Evolutionary conservation across 768 basidiomycete species (phyloP).

Genomic region (Postia placenta): DNA sequence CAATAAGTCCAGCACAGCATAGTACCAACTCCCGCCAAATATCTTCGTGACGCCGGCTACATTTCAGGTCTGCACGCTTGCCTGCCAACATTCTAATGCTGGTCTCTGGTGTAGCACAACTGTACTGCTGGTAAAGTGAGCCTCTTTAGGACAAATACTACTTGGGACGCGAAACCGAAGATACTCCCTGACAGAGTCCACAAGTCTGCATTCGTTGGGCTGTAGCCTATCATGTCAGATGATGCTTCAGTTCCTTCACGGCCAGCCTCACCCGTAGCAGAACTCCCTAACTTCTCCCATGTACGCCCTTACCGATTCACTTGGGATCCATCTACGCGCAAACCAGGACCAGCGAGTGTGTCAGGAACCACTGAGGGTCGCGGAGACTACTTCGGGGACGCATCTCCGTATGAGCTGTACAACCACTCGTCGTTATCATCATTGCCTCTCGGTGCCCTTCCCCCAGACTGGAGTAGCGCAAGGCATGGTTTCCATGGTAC

Average conservation of each 20-base stretch:
- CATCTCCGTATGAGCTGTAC: constrained; percentile 38
- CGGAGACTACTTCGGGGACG: constrained; percentile 47
- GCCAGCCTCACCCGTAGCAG: constrained; percentile 47
- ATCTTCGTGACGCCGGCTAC: no score
- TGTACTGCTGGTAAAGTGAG: no score
- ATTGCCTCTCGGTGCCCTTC: constrained; percentile 43
- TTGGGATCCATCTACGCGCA: constrained; percentile 57
- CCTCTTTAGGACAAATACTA: no score
- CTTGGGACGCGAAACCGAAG: no score
- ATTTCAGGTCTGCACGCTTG: no score
- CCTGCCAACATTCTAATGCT: no score
- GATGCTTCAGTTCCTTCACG: constrained; percentile 49
- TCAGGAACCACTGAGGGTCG: constrained; percentile 68
- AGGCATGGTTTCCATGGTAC: constrained; percentile 86
- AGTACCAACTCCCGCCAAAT: no score
- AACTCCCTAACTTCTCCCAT: constrained; percentile 36
- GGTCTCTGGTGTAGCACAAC: no score
- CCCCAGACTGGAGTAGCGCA: constrained; percentile 72
- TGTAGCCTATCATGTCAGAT: constrained; percentile 29
- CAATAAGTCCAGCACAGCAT: no score
- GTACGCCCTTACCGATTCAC: constrained; percentile 66
- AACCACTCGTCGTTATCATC: constrained; percentile 40
- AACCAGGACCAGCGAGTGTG: constrained; percentile 61
- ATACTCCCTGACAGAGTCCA: no score
- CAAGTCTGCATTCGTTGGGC: background rate